Conservation (phyloP, 2,329 filamentous ascomycete species). For the Didymella segeticola region DNA sequence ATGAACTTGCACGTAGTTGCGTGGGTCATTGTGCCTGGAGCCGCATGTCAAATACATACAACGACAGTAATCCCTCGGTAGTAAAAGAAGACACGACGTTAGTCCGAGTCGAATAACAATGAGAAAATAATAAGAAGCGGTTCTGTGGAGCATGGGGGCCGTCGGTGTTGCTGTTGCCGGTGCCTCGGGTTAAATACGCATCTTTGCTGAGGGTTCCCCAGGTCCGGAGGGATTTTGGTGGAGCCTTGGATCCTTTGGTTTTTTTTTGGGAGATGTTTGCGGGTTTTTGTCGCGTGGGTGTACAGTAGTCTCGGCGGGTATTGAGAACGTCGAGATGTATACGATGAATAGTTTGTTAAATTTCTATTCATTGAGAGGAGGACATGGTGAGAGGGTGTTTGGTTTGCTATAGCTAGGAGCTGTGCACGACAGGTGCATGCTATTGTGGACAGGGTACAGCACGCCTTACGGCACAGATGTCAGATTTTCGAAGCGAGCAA, state of each 20-base stretch:
- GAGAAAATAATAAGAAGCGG: too few relatives aligned
- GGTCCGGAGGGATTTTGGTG: conserved; percentile 1
- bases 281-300: conserved; percentile 5
- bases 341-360: too few relatives aligned
- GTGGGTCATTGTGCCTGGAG: not conserved
- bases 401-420: not conserved
- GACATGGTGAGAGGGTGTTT: too few relatives aligned
- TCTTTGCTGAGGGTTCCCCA: conserved; percentile 13
- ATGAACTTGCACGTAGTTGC: not conserved
- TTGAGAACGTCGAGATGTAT: too few relatives aligned
- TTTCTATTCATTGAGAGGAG: too few relatives aligned
- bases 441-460: not conserved
- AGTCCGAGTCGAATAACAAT: too few relatives aligned
- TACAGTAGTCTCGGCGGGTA: too few relatives aligned
- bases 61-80: not conserved
- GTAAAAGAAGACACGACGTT: not conserved
- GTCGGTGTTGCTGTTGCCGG: conserved; percentile 13
- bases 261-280: not conserved
- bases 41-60: conserved; percentile 1
- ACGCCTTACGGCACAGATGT: not conserved
- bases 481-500: conserved; percentile 8
- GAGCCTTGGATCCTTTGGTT: too few relatives aligned
- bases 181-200: conserved; percentile 8
- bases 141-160: conserved; percentile 12
- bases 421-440: not conserved